Conservation (phyloP, 257 asterid species). For the Penstemon newberryi region DNA sequence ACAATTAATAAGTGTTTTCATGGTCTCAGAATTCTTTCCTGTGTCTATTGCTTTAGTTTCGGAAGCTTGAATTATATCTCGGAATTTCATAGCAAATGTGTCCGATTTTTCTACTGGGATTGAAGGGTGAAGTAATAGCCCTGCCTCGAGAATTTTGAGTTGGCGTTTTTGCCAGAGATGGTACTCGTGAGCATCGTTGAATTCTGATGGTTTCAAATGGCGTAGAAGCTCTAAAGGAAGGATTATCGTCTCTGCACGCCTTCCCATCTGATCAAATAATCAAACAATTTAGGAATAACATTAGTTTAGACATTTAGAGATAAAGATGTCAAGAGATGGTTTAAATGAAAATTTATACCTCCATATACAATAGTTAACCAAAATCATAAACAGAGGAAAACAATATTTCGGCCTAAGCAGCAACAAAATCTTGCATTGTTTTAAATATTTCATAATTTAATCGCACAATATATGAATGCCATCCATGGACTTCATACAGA, state of each 20-base stretch:
- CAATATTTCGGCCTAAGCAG: too few relatives aligned
- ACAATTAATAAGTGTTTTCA: constrained; percentile 52
- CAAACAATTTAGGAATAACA: constrained; percentile 1
- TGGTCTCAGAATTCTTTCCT: constrained; percentile 50
- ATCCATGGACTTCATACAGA: too few relatives aligned
- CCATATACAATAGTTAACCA: too few relatives aligned
- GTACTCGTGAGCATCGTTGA: constrained; percentile 57
- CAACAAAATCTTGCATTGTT: too few relatives aligned
- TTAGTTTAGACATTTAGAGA: background rate
- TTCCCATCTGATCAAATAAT: constrained; percentile 53
- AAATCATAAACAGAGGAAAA: too few relatives aligned
- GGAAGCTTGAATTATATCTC: constrained; percentile 41
- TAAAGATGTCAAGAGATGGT: too few relatives aligned
- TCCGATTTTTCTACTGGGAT: constrained; percentile 56
- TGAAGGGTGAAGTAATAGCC: constrained; percentile 60
- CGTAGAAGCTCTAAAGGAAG: constrained; percentile 74
- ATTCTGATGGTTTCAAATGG: constrained; percentile 71
- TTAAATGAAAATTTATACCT: too few relatives aligned
- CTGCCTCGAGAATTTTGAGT: constrained; percentile 59
- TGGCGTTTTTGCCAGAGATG: constrained; percentile 77
- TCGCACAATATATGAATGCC: too few relatives aligned
- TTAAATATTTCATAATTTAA: too few relatives aligned
- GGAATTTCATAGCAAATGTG: constrained; percentile 35
- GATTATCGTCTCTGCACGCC: constrained; percentile 75
- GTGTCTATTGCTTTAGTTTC: constrained; percentile 56